Percentiles rank a stretch among this genome's conserved stretches.
Evolutionary conservation across 768 basidiomycete species (phyloP).

Genomic region (Mycena vulgaris): DNA sequence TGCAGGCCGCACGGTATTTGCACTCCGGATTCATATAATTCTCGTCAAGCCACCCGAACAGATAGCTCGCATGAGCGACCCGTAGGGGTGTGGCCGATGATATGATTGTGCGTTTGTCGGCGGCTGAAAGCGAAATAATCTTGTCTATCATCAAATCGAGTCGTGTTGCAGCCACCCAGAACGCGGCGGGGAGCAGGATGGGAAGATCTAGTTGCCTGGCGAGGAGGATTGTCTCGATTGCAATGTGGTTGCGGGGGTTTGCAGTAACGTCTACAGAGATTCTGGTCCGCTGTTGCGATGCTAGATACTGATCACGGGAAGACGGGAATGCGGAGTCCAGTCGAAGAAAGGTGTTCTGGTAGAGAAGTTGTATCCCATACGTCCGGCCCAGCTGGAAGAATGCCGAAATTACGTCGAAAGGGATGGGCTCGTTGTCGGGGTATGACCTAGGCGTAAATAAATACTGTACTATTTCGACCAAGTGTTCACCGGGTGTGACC

Average conservation of each 20-base stretch:
- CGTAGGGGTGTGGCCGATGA: neutral
- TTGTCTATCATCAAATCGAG: neutral
- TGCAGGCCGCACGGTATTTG: neutral
- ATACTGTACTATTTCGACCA: too few relatives aligned
- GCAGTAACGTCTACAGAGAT: neutral
- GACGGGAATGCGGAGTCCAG: neutral
- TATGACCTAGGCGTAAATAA: slow-evolving; percentile 15
- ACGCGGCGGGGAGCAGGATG: neutral
- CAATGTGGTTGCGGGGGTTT: neutral
- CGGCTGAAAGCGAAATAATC: neutral
- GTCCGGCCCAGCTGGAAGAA: slow-evolving; percentile 5
- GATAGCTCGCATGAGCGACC: neutral
- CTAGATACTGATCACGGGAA: neutral
- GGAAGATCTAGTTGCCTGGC: slow-evolving; percentile 2
- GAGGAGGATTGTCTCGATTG: slow-evolving; percentile 2
- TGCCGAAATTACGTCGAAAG: slow-evolving; percentile 4
- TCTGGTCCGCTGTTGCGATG: neutral
- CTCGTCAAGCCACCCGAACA: slow-evolving; percentile 12
- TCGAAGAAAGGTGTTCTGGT: neutral
- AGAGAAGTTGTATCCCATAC: slow-evolving; percentile 6
- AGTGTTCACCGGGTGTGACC: too few relatives aligned
- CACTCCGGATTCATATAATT: neutral
- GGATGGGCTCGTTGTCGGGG: neutral
- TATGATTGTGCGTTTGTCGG: neutral
- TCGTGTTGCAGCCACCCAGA: neutral